phyloP scores from a whole-genome alignment of 192 early-diverging fungal species.

The Coemansia erecta region DNA sequence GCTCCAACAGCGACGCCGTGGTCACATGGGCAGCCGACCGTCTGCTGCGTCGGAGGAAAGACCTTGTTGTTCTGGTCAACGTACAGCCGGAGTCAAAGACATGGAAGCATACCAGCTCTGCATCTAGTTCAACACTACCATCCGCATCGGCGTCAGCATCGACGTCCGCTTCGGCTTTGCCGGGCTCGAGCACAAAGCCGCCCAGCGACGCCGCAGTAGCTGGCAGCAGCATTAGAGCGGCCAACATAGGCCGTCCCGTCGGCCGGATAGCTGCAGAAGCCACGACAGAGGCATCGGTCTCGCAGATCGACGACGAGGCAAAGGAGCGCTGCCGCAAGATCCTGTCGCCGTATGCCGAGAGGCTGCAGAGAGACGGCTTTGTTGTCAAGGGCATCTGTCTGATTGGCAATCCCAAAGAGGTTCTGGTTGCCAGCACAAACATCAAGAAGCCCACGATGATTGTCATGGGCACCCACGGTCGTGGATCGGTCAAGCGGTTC shows the following conservation, averaged over 20 bases:
- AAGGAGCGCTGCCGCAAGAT: slow-evolving; percentile 47
- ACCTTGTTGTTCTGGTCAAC: slow-evolving; percentile 47
- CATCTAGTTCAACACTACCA: no score
- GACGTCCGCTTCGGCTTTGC: no score
- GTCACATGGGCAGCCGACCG: slow-evolving; percentile 49
- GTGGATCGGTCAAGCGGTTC: slow-evolving; percentile 62
- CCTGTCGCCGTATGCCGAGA: slow-evolving; percentile 43
- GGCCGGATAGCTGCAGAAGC: background rate
- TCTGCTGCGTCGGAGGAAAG: slow-evolving; percentile 45
- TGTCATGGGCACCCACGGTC: slow-evolving; percentile 70
- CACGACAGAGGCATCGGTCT: background rate
- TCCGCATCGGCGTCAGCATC: background rate
- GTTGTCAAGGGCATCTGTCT: slow-evolving; percentile 51
- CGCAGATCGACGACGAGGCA: slow-evolving; percentile 42
- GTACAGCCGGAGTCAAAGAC: slow-evolving; percentile 50
- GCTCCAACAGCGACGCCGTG: slow-evolving; percentile 42
- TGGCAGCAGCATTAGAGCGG: background rate
- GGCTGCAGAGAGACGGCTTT: slow-evolving; percentile 46
- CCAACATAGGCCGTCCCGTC: background rate
- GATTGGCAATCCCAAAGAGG: slow-evolving; percentile 53
- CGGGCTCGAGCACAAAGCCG: no score
- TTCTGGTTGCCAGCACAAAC: slow-evolving; percentile 48
- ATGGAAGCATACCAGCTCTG: no score
- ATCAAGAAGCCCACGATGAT: slow-evolving; percentile 62
- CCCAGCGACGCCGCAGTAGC: no score